Conservation (phyloP, 2,329 filamentous ascomycete species). For the Aureobasidium sp. region DNA sequence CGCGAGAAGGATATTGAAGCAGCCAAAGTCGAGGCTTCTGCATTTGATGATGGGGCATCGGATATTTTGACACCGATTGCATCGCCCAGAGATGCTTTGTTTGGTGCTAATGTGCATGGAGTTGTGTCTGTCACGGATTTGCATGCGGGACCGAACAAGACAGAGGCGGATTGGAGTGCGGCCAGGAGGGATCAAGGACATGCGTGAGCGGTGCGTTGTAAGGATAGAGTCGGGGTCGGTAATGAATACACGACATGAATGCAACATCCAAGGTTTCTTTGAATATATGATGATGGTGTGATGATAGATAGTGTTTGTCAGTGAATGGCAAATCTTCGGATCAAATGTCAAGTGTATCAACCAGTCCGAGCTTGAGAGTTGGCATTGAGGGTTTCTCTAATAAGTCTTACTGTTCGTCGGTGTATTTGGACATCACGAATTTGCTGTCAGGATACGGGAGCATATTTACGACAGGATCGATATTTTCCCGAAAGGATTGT, state of each 20-base stretch:
- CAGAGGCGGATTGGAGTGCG: constrained; percentile 6
- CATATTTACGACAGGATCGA: background rate
- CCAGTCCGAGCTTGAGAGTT: background rate
- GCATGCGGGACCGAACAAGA: background rate
- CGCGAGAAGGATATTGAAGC: constrained; percentile 1
- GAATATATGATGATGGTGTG: background rate
- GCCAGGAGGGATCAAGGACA: background rate
- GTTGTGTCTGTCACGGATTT: background rate
- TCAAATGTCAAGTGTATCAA: background rate
- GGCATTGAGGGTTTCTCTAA: constrained; percentile 3
- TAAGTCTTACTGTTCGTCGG: background rate
- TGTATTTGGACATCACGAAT: background rate
- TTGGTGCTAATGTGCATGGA: background rate
- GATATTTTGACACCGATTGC: constrained; percentile 2
- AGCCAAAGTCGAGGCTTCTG: background rate
- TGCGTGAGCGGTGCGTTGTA: background rate
- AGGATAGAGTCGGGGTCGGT: background rate
- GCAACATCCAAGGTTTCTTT: background rate
- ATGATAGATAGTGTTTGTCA: background rate
- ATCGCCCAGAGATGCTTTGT: background rate
- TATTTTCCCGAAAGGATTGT: constrained; percentile 7
- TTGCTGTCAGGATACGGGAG: background rate
- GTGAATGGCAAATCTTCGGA: constrained; percentile 4
- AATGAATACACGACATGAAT: constrained; percentile 12
- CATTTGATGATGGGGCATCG: background rate